phyloP scores from a whole-genome alignment of 208 protist genomes.

The Trypanosoma caninum region DNA sequence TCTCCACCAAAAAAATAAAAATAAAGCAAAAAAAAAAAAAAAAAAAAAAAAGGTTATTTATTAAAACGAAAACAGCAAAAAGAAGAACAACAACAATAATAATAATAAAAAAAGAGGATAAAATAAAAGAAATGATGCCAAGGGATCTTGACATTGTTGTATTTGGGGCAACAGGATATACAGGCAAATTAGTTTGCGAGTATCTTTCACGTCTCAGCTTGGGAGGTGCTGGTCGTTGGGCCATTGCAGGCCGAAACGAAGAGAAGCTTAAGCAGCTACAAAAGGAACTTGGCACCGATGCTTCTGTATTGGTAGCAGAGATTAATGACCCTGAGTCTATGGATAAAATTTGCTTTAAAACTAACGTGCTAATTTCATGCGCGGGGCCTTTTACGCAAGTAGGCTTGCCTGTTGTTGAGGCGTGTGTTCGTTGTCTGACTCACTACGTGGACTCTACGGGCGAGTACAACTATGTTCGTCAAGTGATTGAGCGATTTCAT shows the following conservation, averaged over 20 bases:
- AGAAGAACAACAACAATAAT: too few species aligned
- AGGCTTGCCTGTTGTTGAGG: slow-evolving; percentile 85
- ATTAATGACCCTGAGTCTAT: slow-evolving; percentile 43
- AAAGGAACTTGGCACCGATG: slow-evolving; percentile 40
- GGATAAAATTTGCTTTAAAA: slow-evolving; percentile 39
- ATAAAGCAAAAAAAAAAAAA: not conserved
- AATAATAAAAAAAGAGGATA: too few species aligned
- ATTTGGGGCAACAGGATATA: slow-evolving; percentile 86
- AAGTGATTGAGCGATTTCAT: slow-evolving; percentile 63
- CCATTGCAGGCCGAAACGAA: slow-evolving; percentile 73
- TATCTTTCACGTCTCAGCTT: slow-evolving; percentile 46
- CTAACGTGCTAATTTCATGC: slow-evolving; percentile 61
- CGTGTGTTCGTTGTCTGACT: slow-evolving; percentile 70
- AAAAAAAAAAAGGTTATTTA: not conserved
- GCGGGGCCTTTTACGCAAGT: slow-evolving; percentile 80
- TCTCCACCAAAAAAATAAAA: not conserved
- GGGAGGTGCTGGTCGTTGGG: slow-evolving; percentile 36
- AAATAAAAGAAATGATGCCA: too few species aligned
- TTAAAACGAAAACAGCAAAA: too few species aligned
- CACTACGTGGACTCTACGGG: slow-evolving; percentile 93
- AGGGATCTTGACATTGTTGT: slow-evolving; percentile 32
- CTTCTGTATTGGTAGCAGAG: slow-evolving; percentile 48
- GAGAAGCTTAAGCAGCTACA: slow-evolving; percentile 53
- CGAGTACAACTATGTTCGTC: slow-evolving; percentile 77
- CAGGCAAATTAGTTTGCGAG: slow-evolving; percentile 62